Evolutionary conservation across 768 basidiomycete genomes (phyloP), one percentile per base, ranked within the genome.

Genomic region (Suillus placidus): DNA sequence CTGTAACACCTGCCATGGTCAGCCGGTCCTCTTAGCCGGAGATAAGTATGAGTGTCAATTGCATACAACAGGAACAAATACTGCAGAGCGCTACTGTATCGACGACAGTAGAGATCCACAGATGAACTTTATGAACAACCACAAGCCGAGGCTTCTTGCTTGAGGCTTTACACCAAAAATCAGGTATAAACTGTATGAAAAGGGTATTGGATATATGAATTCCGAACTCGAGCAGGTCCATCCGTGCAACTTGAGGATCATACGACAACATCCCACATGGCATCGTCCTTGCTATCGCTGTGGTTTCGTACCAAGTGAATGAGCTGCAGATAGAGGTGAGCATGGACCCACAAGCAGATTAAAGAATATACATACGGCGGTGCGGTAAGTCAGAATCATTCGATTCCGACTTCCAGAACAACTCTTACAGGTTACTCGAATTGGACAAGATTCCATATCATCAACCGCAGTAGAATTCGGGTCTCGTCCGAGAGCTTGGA

Each of bases 391-490:
- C 54, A 55, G 32, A 13, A 55, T n/a, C 32, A 35, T 55, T 55
- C 54, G 54, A 13, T 35, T 55, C 54, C 54, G 54, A 35, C 54
- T 55, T 55, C 54, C 32, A n/a, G 54, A 55, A 55, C 54, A 55
- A 55, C 54, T 55, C 34, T 35, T 55, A 35, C 54, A 55, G 6
- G 54, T 55, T 55, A 55, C 54, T 55, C 54, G 54, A 55, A 55
- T 35, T 34, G 34, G 54, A n/a, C 54, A 35, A 55, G 32, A 55
- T 55, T n/a, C 34, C 54, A 54, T 32, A 10, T 54, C 52, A 20
- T 54, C 30, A 2, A 32, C 52, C 30, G 5, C 1, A 54, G 52
- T 20, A n/a, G 54, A 32, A 12, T 32, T 55, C 54, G 54, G 54
- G 54, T 55, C 54, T 55, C 54, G 32, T n/a, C 54, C 54, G 54